These are phyloP conservation scores for Spergularia bocconei DNA, from an alignment of 148 eudicot species.

Conservation along the genomic window DNA sequence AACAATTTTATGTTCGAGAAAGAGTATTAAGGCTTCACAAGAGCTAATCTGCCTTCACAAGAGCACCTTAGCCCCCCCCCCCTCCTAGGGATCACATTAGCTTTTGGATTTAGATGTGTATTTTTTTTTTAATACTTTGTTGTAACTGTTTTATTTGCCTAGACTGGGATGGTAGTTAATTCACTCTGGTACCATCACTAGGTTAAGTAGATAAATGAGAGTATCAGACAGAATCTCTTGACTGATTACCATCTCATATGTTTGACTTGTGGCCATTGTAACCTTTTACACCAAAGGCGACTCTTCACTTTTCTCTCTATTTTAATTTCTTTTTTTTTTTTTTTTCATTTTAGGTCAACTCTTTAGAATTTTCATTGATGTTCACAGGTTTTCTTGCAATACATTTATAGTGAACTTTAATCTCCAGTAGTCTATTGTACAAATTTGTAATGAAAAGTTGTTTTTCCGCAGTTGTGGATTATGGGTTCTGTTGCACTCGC, in stretches of 20 bases:
- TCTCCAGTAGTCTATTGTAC: background rate
- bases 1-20: too few species aligned
- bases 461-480: conserved; percentile 82
- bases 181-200: background rate
- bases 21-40: too few species aligned
- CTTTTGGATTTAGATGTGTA: too few species aligned
- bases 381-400: background rate
- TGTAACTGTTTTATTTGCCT: background rate
- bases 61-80: too few species aligned
- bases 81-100: too few species aligned
- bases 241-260: background rate
- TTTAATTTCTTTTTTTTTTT: too few species aligned
- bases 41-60: too few species aligned
- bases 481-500: conserved; percentile 91
- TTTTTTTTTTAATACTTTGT: too few species aligned
- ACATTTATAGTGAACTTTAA: background rate
- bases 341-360: too few species aligned
- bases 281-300: background rate
- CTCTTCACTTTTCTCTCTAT: too few species aligned
- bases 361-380: too few species aligned
- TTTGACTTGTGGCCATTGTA: background rate
- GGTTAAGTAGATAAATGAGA: background rate
- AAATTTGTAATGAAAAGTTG: background rate
- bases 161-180: background rate
- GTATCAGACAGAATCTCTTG: background rate